Evolutionary conservation across 306 rosid genomes (phyloP), one percentile per base, ranked within the genome.

Genomic region (Spatholobus suberectus): DNA sequence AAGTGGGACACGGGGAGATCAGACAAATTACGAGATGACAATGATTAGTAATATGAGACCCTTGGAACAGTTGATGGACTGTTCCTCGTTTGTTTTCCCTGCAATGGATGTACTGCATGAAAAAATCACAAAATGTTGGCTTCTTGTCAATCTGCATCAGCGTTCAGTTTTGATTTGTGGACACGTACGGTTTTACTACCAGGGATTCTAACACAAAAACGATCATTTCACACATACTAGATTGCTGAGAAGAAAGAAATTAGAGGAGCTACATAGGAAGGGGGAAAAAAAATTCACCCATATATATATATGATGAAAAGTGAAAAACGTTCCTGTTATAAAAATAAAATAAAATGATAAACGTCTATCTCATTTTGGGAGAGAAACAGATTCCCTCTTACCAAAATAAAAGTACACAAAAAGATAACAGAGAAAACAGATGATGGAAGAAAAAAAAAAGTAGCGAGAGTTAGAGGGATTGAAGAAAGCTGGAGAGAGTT

Each of bases 61-160:
- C 63, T 70, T 47, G 61, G 18, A 62, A 43, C 65, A 75, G 83
- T 69, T 34, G 76, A 72, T 66, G 63, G 76, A 54, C 24, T 27
- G 65, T 73, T 73, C 63, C 47, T 78, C 24, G 79, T 35, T 77
- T 54, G 73, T 54, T 70, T 63, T 82, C 75, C 74, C 40, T 51
- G 77, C 76, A 11, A 52, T 62, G 59, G 27, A 68, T 27, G 21
- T 26, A n/a, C 5, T 43, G 34, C 18, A 59, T 59, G 55, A 41
- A 74, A 61, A 69, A 27, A 21, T 57, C 61, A 27, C 75, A 13
- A 77, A 52, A 52, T 51, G 20, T 51, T 84, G 58, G 52, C 44
- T 49, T 77, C 55, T 54, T 77, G 76, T 62, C 75, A 78, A 78
- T 83, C 68, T 15, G 57, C 75, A 35, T 37, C 85, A 57, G 12